phyloP scores from a whole-genome alignment of 306 rosid species.

The Quercus engelmannii region DNA sequence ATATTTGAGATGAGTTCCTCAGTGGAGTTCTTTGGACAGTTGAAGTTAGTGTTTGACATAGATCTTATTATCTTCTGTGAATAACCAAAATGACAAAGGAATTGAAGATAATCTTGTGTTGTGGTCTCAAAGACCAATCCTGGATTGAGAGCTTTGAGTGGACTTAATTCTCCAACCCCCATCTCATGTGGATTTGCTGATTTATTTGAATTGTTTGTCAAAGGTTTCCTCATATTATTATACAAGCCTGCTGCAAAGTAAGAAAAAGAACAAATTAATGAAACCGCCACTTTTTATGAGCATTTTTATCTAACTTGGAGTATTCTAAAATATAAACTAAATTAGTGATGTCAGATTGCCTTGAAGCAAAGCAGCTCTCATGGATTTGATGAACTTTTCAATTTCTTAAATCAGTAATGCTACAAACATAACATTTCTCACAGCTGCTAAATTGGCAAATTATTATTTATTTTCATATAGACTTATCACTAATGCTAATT shows the following conservation, averaged over 20 bases:
- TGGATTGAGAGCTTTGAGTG: slow-evolving; percentile 71
- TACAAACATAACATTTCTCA: no score
- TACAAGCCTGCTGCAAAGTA: slow-evolving; percentile 57
- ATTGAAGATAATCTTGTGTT: slow-evolving; percentile 47
- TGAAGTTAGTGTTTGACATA: slow-evolving; percentile 55
- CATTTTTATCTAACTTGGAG: background rate
- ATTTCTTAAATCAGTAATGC: no score
- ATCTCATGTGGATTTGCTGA: slow-evolving; percentile 67
- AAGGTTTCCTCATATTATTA: slow-evolving; percentile 62
- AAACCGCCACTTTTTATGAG: background rate
- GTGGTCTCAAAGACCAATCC: slow-evolving; percentile 76
- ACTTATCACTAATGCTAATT: no score
- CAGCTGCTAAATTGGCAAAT: no score
- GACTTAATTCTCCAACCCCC: slow-evolving; percentile 88
- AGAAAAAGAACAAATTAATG: slow-evolving; percentile 5
- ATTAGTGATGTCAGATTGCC: background rate
- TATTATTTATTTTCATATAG: no score
- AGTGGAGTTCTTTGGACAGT: slow-evolving; percentile 56
- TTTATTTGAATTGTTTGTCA: slow-evolving; percentile 67
- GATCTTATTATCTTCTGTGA: slow-evolving; percentile 54
- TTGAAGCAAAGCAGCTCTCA: no score
- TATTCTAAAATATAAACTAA: background rate
- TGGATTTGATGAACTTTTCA: no score
- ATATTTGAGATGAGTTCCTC: slow-evolving; percentile 69
- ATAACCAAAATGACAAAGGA: slow-evolving; percentile 80